A percentile compares a stretch with the other conserved stretches of the same genome.
phyloP scores from a whole-genome alignment of 108 stramenopile species.

The Cylindrotheca closterium region DNA sequence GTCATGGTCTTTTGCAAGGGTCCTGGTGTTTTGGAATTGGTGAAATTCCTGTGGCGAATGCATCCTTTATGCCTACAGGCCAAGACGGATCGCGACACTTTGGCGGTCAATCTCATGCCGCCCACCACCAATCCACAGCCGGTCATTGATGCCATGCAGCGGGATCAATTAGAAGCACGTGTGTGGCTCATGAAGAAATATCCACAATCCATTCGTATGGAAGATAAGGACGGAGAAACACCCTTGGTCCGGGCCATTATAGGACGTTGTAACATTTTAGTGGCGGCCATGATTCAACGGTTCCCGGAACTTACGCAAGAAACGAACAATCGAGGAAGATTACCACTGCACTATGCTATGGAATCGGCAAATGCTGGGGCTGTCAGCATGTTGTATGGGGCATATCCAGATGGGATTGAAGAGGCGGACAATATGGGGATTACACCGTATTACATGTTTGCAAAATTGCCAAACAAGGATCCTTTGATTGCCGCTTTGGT shows the following conservation, averaged over 20 bases:
- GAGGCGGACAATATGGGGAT: not conserved
- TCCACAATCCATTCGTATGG: not conserved
- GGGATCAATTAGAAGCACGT: not conserved
- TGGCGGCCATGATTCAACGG: not conserved
- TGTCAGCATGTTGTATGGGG: not conserved
- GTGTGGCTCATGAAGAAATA: not conserved
- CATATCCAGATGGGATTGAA: not conserved
- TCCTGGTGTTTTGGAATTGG: not conserved
- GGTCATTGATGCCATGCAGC: not conserved
- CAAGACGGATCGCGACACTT: not conserved
- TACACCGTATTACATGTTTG: not conserved
- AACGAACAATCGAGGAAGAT: not conserved
- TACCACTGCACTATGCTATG: not conserved
- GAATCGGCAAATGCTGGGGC: not conserved
- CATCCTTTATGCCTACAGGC: not conserved
- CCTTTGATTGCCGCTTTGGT: not conserved
- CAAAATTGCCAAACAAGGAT: not conserved
- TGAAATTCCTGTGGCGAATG: not conserved
- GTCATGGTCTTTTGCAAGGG: not conserved
- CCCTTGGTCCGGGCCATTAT: not conserved
- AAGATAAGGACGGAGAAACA: not conserved
- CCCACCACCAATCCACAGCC: slow-evolving; percentile 1
- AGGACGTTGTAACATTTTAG: not conserved
- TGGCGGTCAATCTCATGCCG: not conserved
- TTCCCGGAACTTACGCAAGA: not conserved